phyloP scores from a whole-genome alignment of 345 rosid species.

The Zanthoxylum bungeanum region DNA sequence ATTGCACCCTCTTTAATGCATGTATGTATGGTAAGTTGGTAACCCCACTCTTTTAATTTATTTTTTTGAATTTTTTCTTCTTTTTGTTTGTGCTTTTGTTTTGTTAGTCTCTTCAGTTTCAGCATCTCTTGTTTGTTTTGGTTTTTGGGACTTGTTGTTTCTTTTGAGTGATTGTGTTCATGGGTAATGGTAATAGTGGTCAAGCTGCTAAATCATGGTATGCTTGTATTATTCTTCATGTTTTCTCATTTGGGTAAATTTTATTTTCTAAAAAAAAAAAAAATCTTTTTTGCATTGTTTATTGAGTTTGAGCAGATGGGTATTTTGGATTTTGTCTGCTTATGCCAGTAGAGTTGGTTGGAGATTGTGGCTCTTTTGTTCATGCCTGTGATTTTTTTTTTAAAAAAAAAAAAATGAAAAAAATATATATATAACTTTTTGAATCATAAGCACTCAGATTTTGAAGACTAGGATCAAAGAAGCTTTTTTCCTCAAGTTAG shows the following conservation, averaged over 20 bases:
- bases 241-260: conserved; percentile 28
- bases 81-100: background rate
- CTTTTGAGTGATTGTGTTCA: conserved; percentile 9
- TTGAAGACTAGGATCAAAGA: background rate
- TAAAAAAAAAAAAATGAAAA: no score
- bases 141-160: background rate
- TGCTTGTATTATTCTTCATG: conserved; percentile 24
- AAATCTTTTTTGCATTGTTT: background rate
- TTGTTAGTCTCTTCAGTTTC: background rate
- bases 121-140: background rate
- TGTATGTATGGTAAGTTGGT: background rate
- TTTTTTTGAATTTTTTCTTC: no score
- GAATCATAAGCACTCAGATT: background rate
- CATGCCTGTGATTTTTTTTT: background rate
- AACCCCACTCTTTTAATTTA: background rate
- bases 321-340: conserved; percentile 4
- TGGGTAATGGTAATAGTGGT: conserved; percentile 21
- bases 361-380: background rate
- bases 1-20: conserved; percentile 4
- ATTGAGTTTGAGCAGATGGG: background rate
- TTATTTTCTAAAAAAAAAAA: no score
- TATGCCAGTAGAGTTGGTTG: background rate
- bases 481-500: background rate
- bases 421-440: background rate
- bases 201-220: conserved; percentile 23